A percentile compares a stretch with the other conserved stretches of the same genome.
Conservation (phyloP, 2,329 filamentous ascomycete species). For the Venturia nashicola region DNA sequence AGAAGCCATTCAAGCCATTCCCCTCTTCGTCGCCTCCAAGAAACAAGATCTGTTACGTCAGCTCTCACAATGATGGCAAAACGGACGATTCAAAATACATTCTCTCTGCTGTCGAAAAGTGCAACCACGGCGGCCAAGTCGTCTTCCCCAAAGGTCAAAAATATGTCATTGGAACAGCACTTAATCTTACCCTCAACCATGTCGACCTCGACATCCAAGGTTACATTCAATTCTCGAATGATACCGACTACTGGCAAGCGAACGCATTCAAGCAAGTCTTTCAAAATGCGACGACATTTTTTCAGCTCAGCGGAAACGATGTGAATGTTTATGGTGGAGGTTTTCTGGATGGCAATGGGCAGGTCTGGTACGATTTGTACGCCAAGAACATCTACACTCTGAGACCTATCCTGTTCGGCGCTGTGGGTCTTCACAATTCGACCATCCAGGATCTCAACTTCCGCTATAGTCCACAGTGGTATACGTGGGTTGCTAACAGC, state of each 20-base stretch:
- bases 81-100: constrained; percentile 41
- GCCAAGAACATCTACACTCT: constrained; percentile 44
- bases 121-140: constrained; percentile 52
- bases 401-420: constrained; percentile 45
- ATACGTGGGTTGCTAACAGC: constrained; percentile 56
- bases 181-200: constrained; percentile 48
- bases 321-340: constrained; percentile 59
- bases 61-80: constrained; percentile 25
- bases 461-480: constrained; percentile 49
- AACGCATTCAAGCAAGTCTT: constrained; percentile 52
- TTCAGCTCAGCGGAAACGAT: constrained; percentile 51
- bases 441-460: constrained; percentile 48
- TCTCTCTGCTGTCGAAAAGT: constrained; percentile 42
- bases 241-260: constrained; percentile 57
- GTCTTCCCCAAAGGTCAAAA: constrained; percentile 42
- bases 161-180: constrained; percentile 51
- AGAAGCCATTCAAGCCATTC: constrained; percentile 15
- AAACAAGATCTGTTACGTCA: constrained; percentile 26
- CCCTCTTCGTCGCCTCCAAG: constrained; percentile 22
- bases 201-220: constrained; percentile 53
- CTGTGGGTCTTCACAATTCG: constrained; percentile 44
- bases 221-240: constrained; percentile 49
- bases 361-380: constrained; percentile 49
- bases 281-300: constrained; percentile 57
- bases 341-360: constrained; percentile 52